Base-by-base conservation (phyloP, 345 rosid genomes). In the Eucalyptus tenuipes region DNA sequence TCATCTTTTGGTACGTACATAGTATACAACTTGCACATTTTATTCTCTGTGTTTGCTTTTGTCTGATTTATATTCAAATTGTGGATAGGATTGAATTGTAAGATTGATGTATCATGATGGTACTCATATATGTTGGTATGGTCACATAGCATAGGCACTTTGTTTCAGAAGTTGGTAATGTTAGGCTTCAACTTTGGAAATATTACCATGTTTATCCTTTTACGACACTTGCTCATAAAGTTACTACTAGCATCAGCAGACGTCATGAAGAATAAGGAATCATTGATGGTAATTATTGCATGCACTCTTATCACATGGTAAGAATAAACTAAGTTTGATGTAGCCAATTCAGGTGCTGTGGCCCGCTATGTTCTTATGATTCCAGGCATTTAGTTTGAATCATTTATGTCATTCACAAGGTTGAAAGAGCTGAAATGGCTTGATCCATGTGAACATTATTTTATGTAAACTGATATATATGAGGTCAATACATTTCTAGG, bases 1-100 rank as follows among this genome's bases (percentile, higher is more conserved):
- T 4, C 91, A 88, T 84, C 94, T 97, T 85, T 68, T 93, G 90
- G 97, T 97, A 93, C 88, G 88, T 49, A 71, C 71, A 49, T 68
- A 37, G 86, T 45, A 31, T 17, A 29, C 75, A 71, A 42, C 47
- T 64, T 79, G 66, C 85, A 24, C 85, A 42, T 61, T 57, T 84
- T 87, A 49, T 53, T 37, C 11, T 53, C 7, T 49, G 37, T 40
- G 29, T 85, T 9, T 29, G 87, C 57, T 85, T 49, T 71, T 71
- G 45, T 37, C 42, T 75, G 45, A 75, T 75, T 71, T 75, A 75
- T 37, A 37, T 18, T 75, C 82, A 75, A 22, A 75, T 75, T 37
- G 47, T 75, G 82, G 82, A 40, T 20, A 24, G 47, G 27, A 75
- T 75, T 10, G 82, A 10, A 40, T 75, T 75, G 47, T 37, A 75